Evolutionary conservation across 1,284 basidiomycete species (phyloP).

Genomic region (Cystobasidiaceae sp.): DNA sequence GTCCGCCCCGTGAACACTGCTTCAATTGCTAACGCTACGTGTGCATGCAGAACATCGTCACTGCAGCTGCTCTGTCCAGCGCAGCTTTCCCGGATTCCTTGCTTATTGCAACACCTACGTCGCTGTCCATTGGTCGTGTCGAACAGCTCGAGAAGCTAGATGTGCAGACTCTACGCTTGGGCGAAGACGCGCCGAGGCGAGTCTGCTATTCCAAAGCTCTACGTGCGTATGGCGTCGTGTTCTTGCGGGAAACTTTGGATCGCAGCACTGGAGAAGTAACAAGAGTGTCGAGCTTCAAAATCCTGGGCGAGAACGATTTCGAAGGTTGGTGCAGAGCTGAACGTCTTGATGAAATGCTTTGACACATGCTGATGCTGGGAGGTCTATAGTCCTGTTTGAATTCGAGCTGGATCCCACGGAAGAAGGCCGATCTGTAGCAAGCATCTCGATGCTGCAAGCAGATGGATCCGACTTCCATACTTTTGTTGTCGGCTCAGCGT

Average conservation of each 20-base stretch:
- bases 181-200: conserved; percentile 45
- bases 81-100: conserved; percentile 4
- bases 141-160: conserved; percentile 44
- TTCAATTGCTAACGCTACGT: not conserved
- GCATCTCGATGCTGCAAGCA: not conserved
- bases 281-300: conserved; percentile 27
- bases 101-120: not conserved
- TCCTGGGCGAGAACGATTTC: conserved; percentile 35
- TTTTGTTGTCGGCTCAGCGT: conserved; percentile 37
- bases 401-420: conserved; percentile 21
- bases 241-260: conserved; percentile 37
- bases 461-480: not conserved
- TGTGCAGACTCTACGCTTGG: conserved; percentile 44
- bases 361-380: not conserved
- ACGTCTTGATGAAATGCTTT: not conserved
- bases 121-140: conserved; percentile 41
- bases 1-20: not conserved
- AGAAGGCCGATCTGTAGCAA: conserved; percentile 15
- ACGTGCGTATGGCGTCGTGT: conserved; percentile 33
- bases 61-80: conserved; percentile 26
- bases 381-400: conserved; percentile 6
- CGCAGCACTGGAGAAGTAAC: conserved; percentile 31
- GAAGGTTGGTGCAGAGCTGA: conserved; percentile 28
- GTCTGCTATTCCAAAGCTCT: conserved; percentile 39
- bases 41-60: conserved; percentile 34